Base-by-base conservation (phyloP, 2,329 filamentous ascomycete species). In the Exophiala bonariae region DNA sequence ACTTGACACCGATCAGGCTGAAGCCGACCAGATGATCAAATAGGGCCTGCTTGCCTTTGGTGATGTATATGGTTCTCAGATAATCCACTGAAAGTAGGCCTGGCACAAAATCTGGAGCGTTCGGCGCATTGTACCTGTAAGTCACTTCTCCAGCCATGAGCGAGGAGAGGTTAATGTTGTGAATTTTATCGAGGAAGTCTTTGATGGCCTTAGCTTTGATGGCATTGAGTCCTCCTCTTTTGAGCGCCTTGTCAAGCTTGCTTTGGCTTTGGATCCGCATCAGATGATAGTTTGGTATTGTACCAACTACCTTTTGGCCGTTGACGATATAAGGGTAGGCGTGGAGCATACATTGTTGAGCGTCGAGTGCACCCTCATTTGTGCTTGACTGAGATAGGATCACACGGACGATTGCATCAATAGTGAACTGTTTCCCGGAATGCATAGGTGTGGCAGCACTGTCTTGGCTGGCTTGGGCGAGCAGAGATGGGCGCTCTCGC, bases 1-100 rank as follows among this genome's bases (percentile, higher is more conserved):
- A 84, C 59, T 85, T 85, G 19, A 77, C 74, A 0, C 81, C 82
- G 40, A 85, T 82, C 4, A 80, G 81, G 0, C 79, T 79, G 20
- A 59, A 34, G 4, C 33, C 17, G 9, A 54, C 33, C 20, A 59
- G 55, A 8, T 30, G 26, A 41, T 58, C 51, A 31, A 57, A 50
- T 7, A 50, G 39, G 5, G 39, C 53, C 42, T 57, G 49, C 38
- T 56, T 56, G 14, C 52, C 52, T 40, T 45, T 47, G 19, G 30
- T 30, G 17, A 39, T 7, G 7, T 44, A 37, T 11, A 48, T 26
- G 13, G 47, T 41, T 23, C 46, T 53, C n/a, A 60, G 19, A 22
- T 55, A 60, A n/a, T 57, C 51, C 31, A 60, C 18, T 6, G 58
- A 60, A 8, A 60, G 46, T 37, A 59, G 20, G 3, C 56, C 58